Evolutionary conservation across 352 stramenopile genomes (phyloP).

Genomic region (Globisporangium spinosum): DNA sequence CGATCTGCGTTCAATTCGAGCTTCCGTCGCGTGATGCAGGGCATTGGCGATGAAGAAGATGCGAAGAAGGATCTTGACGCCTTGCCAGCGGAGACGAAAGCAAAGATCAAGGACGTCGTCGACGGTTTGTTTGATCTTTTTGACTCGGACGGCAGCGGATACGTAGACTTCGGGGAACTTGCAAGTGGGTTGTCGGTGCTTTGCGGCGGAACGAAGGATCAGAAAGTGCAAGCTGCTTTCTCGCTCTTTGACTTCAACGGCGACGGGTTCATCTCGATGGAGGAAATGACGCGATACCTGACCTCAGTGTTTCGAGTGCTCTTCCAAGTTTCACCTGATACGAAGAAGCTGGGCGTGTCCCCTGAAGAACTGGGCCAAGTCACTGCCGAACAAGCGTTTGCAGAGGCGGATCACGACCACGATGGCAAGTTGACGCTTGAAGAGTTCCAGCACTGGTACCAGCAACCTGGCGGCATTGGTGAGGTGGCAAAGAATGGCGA

Average conservation of each 20-base stretch:
- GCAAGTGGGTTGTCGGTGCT: conserved; percentile 79
- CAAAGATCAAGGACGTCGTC: conserved; percentile 55
- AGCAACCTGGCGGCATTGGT: conserved; percentile 62
- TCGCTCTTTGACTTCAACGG: conserved; percentile 87
- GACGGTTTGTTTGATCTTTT: conserved; percentile 81
- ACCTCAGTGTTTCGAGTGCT: conserved; percentile 87
- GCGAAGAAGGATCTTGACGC: conserved; percentile 17
- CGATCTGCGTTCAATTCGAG: conserved; percentile 73
- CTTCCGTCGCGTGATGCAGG: conserved; percentile 65
- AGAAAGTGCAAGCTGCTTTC: conserved; percentile 86
- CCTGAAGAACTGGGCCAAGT: conserved; percentile 78
- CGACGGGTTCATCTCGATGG: conserved; percentile 83
- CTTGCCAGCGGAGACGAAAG: conserved; percentile 25
- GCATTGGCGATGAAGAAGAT: conserved; percentile 13
- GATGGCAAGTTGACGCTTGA: conserved; percentile 77
- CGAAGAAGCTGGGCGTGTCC: conserved; percentile 50
- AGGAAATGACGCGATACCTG: conserved; percentile 86
- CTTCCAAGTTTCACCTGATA: conserved; percentile 73
- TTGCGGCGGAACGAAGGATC: conserved; percentile 78
- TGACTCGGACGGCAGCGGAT: conserved; percentile 63
- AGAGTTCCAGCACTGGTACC: conserved; percentile 88
- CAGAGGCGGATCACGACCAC: conserved; percentile 60
- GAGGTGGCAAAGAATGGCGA: conserved; percentile 77
- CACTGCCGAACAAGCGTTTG: conserved; percentile 75
- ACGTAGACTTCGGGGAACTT: conserved; percentile 83